These are phyloP conservation scores for Lupinus albus DNA, from an alignment of 306 rosid species.

Conservation along the genomic window DNA sequence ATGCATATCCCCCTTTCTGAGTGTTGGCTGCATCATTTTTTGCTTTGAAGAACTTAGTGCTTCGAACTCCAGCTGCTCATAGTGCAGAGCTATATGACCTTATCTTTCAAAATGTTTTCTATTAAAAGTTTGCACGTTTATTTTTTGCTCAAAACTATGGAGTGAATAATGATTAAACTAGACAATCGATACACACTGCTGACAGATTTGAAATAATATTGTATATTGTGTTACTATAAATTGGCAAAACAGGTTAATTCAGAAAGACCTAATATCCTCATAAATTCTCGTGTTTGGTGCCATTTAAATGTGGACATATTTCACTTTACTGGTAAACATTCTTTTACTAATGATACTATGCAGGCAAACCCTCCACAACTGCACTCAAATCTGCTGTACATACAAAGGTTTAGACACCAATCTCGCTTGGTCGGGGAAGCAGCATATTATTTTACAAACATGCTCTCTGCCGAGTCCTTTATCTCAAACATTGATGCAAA, in stretches of 20 bases:
- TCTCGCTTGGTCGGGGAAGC: slow-evolving; percentile 83
- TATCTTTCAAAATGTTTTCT: slow-evolving; percentile 34
- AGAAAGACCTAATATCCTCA: slow-evolving; percentile 28
- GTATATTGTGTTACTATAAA: neutral
- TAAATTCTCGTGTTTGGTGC: slow-evolving; percentile 26
- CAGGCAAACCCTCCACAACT: slow-evolving; percentile 99
- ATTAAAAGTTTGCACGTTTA: slow-evolving; percentile 18
- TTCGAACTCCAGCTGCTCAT: slow-evolving; percentile 3
- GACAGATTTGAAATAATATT: neutral
- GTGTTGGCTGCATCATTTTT: slow-evolving; percentile 29
- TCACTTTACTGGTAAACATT: slow-evolving; percentile 14
- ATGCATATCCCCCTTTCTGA: neutral
- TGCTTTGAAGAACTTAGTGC: slow-evolving; percentile 4
- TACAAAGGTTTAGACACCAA: slow-evolving; percentile 88
- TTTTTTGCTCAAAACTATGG: slow-evolving; percentile 25
- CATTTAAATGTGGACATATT: slow-evolving; percentile 28
- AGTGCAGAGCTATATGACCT: slow-evolving; percentile 29
- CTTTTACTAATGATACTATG: slow-evolving; percentile 41
- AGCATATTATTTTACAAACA: slow-evolving; percentile 89
- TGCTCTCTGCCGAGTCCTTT: slow-evolving; percentile 92
- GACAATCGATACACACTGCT: slow-evolving; percentile 13
- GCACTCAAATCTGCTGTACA: slow-evolving; percentile 85
- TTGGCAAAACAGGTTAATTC: slow-evolving; percentile 24
- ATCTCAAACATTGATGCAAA: slow-evolving; percentile 90
- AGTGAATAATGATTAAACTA: slow-evolving; percentile 1